These are phyloP conservation scores for Trichophyton simii DNA, from an alignment of 2,329 filamentous ascomycete genomes.

Conservation along the genomic window DNA sequence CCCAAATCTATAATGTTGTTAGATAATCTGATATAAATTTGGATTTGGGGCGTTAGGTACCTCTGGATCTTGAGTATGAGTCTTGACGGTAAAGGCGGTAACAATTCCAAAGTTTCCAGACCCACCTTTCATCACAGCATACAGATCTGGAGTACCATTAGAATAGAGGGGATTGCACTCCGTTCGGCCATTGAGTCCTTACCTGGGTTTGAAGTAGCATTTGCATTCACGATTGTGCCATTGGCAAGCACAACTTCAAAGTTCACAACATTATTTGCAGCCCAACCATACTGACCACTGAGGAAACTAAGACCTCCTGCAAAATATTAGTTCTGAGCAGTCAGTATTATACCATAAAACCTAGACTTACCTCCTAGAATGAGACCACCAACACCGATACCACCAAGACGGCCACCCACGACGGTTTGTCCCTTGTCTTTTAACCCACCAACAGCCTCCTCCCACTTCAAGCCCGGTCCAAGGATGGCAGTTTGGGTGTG, in stretches of 20 bases:
- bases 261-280: conserved; percentile 22
- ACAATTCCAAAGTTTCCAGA: conserved; percentile 35
- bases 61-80: conserved; percentile 21
- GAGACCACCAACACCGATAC: conserved; percentile 38
- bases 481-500: conserved; percentile 29
- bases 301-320: conserved; percentile 23
- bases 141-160: conserved; percentile 20
- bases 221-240: conserved; percentile 23
- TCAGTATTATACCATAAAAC: too few relatives aligned
- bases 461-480: conserved; percentile 27
- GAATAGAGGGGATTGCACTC: conserved; percentile 15
- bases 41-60: conserved; percentile 10
- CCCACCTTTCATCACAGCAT: conserved; percentile 32
- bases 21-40: too few relatives aligned
- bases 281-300: conserved; percentile 20
- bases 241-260: conserved; percentile 28
- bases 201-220: conserved; percentile 15
- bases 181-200: conserved; percentile 23
- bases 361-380: conserved; percentile 31
- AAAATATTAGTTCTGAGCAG: neutral
- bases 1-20: conserved; percentile 30
- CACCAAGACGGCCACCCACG: conserved; percentile 37
- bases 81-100: conserved; percentile 28
- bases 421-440: conserved; percentile 23
- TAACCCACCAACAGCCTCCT: conserved; percentile 23